Conservation (phyloP, 352 stramenopile species). For the Pythium dissotocum region DNA sequence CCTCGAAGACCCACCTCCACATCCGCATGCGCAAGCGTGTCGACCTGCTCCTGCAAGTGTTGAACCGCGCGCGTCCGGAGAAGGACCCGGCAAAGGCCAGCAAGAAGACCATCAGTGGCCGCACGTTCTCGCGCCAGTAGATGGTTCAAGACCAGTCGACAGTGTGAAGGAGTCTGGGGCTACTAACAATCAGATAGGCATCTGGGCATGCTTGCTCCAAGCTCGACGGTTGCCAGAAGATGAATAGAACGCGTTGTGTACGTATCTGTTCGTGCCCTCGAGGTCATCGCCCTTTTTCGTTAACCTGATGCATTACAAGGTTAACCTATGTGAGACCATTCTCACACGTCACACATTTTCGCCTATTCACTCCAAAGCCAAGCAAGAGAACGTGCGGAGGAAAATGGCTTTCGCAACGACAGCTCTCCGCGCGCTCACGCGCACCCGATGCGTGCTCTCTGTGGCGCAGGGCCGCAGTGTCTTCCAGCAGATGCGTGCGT, state of each 20-base stretch:
- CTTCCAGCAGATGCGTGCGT: constrained; percentile 9
- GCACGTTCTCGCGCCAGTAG: constrained; percentile 86
- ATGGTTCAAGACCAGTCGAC: not conserved
- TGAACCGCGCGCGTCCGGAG: constrained; percentile 91
- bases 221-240: not conserved
- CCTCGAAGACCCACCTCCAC: constrained; percentile 95
- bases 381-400: constrained; percentile 1
- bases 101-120: constrained; percentile 93
- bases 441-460: not conserved
- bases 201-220: not conserved
- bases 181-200: not conserved
- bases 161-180: not conserved
- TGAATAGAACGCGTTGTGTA: not conserved
- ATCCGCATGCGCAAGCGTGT: constrained; percentile 95
- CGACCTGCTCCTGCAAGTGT: constrained; percentile 90
- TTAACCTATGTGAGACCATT: constrained; percentile 13
- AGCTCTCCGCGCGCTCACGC: constrained; percentile 2
- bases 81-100: constrained; percentile 85
- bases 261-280: no score
- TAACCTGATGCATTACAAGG: not conserved
- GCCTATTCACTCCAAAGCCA: not conserved
- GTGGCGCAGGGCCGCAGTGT: not conserved
- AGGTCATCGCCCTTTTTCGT: not conserved
- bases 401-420: constrained; percentile 8
- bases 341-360: constrained; percentile 20